phyloP scores from a whole-genome alignment of 345 rosid genomes.

The Gynandropsis gynandra region DNA sequence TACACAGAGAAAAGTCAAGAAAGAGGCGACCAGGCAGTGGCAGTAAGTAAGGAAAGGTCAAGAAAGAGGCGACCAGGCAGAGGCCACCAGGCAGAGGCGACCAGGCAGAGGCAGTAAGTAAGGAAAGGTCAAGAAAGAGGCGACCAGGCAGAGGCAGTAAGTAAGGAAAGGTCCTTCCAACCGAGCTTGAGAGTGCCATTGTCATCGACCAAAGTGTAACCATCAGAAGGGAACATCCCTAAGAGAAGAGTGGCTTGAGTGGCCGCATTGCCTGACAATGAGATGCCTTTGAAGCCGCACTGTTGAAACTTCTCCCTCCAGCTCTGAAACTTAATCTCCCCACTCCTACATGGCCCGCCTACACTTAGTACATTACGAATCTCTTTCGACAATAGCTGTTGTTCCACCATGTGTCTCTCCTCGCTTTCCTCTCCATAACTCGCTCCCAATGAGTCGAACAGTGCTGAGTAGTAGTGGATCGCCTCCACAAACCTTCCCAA shows the following conservation, averaged over 20 bases:
- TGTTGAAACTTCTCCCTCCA: conserved; percentile 94
- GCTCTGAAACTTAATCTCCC: conserved; percentile 67
- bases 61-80: conserved; percentile 59
- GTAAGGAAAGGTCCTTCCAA: conserved; percentile 97
- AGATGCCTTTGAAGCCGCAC: conserved; percentile 74
- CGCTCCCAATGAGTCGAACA: conserved; percentile 93
- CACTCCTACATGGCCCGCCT: conserved; percentile 75
- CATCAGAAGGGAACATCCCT: conserved; percentile 94
- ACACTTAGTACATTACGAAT: conserved; percentile 82
- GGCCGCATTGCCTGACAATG: conserved; percentile 86
- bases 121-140: conserved; percentile 30
- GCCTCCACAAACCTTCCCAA: conserved; percentile 95
- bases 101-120: no score
- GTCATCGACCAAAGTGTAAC: conserved; percentile 93
- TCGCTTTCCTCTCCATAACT: conserved; percentile 97
- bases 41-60: background rate
- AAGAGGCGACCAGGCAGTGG: no score
- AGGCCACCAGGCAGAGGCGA: conserved; percentile 61
- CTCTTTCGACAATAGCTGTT: conserved; percentile 84
- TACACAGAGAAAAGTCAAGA: background rate
- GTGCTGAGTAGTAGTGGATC: conserved; percentile 91
- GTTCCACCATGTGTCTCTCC: conserved; percentile 95
- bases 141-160: conserved; percentile 98
- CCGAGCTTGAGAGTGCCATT: conserved; percentile 90
- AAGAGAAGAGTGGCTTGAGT: conserved; percentile 81